Evolutionary conservation across 257 asterid genomes (phyloP), one percentile per base, ranked within the genome.

Genomic region (Salvia miltiorrhiza): DNA sequence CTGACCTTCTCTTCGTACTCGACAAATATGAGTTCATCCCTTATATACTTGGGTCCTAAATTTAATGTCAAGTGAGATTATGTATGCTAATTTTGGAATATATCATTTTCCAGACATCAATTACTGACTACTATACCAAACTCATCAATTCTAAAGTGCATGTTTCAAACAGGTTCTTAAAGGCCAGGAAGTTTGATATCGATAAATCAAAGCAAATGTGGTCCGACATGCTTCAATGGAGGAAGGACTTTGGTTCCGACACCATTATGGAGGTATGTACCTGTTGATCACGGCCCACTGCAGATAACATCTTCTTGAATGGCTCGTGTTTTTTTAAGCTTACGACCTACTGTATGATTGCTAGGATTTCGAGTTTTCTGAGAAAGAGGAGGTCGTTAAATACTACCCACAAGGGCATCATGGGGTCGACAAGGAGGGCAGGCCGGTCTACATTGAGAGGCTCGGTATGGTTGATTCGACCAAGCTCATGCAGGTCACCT

Each of bases 351-450:
- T 37, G 0, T 7, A 7, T 48, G 9, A 35, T 35, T 35, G 11
- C 43, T 63, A 94, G 97, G 93, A 86, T 0, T 94, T 91, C 44
- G 92, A 89, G 0, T 91, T 94, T 82, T 80, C 81, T 79, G 98
- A 94, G 87, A 91, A 32, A 75, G 91, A 80, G 1, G 97, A 94
- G 79, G 98, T 94, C 32, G 80, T 91, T 14, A 82, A 89, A 70
- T 77, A 94, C 95, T 91, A 94, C 59, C 98, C 98, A 23, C 99
- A 94, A 77, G 99, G 97, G 55, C 93, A 91, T 78, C 99, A 91
- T 23, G 97, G 98, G 9, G 88, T 87, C 12, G 97, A 94, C 86
- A 94, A 89, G 78, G 93, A 84, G 0, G 99, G 98, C 1, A 82
- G 98, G 53, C 99, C 99, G 0, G 84, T 94, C 43, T 94, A 94